Percentiles rank a stretch among this genome's conserved stretches.
These are phyloP conservation scores for Amaranthus hypochondriacus DNA, from an alignment of 148 eudicot species.

Conservation along the genomic window DNA sequence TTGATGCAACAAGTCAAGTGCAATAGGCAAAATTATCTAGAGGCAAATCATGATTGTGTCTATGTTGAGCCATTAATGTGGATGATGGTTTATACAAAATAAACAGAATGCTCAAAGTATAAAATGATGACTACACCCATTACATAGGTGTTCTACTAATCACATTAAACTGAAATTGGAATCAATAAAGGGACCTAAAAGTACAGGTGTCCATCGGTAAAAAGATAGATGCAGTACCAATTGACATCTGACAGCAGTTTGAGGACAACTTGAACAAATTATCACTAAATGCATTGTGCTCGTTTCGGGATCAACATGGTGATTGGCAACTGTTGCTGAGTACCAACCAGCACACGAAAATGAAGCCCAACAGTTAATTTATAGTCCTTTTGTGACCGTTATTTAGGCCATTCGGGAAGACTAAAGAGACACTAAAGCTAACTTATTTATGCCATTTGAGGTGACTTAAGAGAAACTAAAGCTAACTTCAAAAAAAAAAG, in stretches of 20 bases:
- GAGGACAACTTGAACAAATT: not conserved
- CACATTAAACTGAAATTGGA: not conserved
- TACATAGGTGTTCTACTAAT: too few species aligned
- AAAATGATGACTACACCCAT: too few species aligned
- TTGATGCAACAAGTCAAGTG: conserved; percentile 2
- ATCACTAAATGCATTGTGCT: not conserved
- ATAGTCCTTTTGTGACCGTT: not conserved
- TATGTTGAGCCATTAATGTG: too few species aligned
- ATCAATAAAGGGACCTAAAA: not conserved
- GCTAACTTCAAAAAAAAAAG: too few species aligned
- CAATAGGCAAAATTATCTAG: not conserved
- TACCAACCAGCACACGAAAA: not conserved
- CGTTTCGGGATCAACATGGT: not conserved
- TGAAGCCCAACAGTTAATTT: not conserved
- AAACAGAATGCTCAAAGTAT: too few species aligned
- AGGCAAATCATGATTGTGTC: too few species aligned
- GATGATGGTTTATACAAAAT: too few species aligned
- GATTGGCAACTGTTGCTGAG: not conserved
- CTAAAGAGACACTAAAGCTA: too few species aligned
- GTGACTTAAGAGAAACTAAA: too few species aligned
- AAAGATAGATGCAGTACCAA: not conserved
- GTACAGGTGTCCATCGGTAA: too few species aligned
- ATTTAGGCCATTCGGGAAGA: not conserved
- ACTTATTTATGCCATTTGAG: too few species aligned
- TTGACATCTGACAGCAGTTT: too few species aligned